Evolutionary conservation across 306 rosid genomes (phyloP), one percentile per base, ranked within the genome.

Genomic region (Clitoria ternatea): DNA sequence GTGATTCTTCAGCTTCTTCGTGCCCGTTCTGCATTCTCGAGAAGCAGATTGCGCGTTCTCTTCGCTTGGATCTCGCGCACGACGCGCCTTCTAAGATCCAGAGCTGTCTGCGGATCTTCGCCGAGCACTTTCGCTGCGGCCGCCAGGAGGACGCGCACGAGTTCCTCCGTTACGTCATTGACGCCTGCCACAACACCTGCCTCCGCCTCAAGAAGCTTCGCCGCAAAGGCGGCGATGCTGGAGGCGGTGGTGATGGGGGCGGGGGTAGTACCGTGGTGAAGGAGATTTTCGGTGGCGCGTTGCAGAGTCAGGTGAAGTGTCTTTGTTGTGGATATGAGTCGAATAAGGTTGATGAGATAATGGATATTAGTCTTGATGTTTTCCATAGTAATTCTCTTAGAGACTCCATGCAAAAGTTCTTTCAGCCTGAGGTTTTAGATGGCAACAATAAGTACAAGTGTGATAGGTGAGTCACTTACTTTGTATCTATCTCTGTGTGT

Each of bases 261-360:
- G 43, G 43, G 11, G 64, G 70, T 2, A 0, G 73, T 1, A 80
- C 96, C 1, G 91, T 87, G 61, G 97, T 95, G 49, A 91, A 84
- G 85, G 96, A 91, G 27, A 95, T 95, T 10, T 95, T 95, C 18
- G 99, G 99, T 13, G 99, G 99, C 27, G 85, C 97, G 19, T 81
- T 95, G 88, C 97, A 91, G 96, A 95, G 97, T 74, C 99, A 95
- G 96, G 97, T 95, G 85, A 95, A 89, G 82, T 95, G 99, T 74
- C 79, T 86, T 3, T 79, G 86, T 39, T 95, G 99, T 80, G 97
- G 97, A 68, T 77, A 70, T n/a, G 99, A 91, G 80, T 95, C 97
- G 13, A 95, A 95, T 86, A 95, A 95, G 88, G 89, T 91, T 77
- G 99, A 95, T 68, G 99, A 95, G 87, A 91, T 95, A 57, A 95